A percentile compares a stretch with the other conserved stretches of the same genome.
Conservation (phyloP, 257 asterid species). For the Verbena officinalis region DNA sequence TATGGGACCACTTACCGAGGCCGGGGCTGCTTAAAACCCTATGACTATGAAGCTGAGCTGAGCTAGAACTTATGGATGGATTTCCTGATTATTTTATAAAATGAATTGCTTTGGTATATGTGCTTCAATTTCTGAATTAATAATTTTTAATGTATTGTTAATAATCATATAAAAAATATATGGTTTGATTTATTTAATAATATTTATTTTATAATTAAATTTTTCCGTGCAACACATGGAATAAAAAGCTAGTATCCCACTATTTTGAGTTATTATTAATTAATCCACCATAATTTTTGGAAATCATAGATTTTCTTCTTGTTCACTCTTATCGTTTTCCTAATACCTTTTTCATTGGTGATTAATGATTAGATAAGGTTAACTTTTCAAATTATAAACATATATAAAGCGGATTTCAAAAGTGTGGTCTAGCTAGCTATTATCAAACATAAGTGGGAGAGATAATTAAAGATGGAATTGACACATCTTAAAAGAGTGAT, state of each 20-base stretch:
- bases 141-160: too few relatives aligned
- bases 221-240: too few relatives aligned
- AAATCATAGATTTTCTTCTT: slow-evolving; percentile 9
- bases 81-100: too few relatives aligned
- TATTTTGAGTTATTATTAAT: not conserved
- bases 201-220: too few relatives aligned
- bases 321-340: slow-evolving; percentile 28
- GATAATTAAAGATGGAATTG: not conserved
- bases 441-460: slow-evolving; percentile 12
- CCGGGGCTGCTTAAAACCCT: too few relatives aligned
- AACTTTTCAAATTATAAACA: not conserved
- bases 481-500: not conserved
- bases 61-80: too few relatives aligned
- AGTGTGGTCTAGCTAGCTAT: slow-evolving; percentile 12
- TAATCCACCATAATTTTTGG: not conserved
- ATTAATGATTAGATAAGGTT: not conserved
- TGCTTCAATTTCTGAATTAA: too few relatives aligned
- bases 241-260: not conserved
- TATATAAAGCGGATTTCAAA: slow-evolving; percentile 6
- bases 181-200: too few relatives aligned
- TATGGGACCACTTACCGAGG: too few relatives aligned
- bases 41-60: too few relatives aligned
- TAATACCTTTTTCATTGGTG: slow-evolving; percentile 1
- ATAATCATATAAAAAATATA: too few relatives aligned
- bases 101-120: too few relatives aligned